Evolutionary conservation across 768 basidiomycete genomes (phyloP).

Genomic region (Lactifluus piperatus): DNA sequence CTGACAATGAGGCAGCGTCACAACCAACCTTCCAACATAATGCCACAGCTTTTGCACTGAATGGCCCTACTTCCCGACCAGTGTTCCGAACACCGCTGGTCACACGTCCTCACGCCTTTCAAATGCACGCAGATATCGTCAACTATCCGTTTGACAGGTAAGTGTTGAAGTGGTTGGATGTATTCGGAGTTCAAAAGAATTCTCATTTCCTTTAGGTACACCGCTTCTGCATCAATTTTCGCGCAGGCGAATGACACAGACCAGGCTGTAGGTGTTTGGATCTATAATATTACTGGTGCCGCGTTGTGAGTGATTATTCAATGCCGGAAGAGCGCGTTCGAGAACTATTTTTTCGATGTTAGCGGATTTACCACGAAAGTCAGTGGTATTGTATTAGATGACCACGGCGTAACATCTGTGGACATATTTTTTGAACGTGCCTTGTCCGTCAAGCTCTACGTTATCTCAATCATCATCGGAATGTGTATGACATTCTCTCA

Average conservation of each 20-base stretch:
- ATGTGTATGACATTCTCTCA: constrained; percentile 10
- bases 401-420: neutral
- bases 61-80: neutral
- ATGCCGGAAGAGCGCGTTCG: too few relatives aligned
- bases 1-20: neutral
- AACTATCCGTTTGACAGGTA: constrained; percentile 11
- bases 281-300: neutral
- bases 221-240: neutral
- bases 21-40: constrained; percentile 3
- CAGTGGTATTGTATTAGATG: neutral
- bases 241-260: constrained; percentile 4
- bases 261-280: neutral
- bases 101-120: neutral
- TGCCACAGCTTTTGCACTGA: neutral
- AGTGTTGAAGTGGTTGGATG: neutral
- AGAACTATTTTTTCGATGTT: neutral
- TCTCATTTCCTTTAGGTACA: neutral
- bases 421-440: neutral
- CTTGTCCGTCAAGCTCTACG: constrained; percentile 6
- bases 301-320: constrained; percentile 1
- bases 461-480: constrained; percentile 6
- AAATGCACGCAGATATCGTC: neutral
- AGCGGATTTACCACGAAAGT: constrained; percentile 6
- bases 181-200: too few relatives aligned
- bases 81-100: constrained; percentile 1